Conservation (phyloP, 2,329 filamentous ascomycete species). For the Colletotrichum euphorbiae region DNA sequence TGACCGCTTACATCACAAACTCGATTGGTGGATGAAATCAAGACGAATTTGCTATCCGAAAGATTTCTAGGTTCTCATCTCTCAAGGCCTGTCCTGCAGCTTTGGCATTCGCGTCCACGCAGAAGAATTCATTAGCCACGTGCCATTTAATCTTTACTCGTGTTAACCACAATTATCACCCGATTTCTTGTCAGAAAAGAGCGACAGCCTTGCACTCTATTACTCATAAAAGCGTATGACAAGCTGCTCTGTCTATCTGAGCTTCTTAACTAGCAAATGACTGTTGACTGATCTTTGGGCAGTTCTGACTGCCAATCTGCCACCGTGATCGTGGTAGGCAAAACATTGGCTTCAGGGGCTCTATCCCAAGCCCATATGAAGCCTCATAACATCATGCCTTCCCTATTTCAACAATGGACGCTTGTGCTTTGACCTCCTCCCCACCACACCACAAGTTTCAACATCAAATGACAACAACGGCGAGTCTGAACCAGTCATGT, state of each 20-base stretch:
- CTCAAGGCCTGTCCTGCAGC: background rate
- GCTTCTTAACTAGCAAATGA: background rate
- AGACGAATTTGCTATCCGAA: background rate
- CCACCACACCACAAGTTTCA: background rate
- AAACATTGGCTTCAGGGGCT: conserved; percentile 8
- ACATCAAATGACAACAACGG: conserved; percentile 1
- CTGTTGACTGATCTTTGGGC: background rate
- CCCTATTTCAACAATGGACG: conserved; percentile 6
- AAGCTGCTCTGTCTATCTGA: conserved; percentile 7
- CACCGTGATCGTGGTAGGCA: background rate
- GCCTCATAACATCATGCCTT: conserved; percentile 32
- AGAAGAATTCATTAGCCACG: background rate
- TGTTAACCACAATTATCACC: background rate
- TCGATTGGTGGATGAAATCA: background rate
- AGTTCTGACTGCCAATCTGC: conserved; percentile 8
- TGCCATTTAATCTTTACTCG: conserved; percentile 9
- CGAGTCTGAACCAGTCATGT: conserved; percentile 11
- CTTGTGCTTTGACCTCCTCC: conserved; percentile 8
- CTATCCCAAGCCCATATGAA: conserved; percentile 26
- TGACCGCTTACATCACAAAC: background rate
- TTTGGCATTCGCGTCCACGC: background rate
- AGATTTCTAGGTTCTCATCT: background rate
- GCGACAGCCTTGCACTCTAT: conserved; percentile 8
- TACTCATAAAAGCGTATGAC: conserved; percentile 13
- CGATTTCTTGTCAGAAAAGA: background rate